phyloP scores from a whole-genome alignment of 352 stramenopile species.

The Phytophthora tentaculata region DNA sequence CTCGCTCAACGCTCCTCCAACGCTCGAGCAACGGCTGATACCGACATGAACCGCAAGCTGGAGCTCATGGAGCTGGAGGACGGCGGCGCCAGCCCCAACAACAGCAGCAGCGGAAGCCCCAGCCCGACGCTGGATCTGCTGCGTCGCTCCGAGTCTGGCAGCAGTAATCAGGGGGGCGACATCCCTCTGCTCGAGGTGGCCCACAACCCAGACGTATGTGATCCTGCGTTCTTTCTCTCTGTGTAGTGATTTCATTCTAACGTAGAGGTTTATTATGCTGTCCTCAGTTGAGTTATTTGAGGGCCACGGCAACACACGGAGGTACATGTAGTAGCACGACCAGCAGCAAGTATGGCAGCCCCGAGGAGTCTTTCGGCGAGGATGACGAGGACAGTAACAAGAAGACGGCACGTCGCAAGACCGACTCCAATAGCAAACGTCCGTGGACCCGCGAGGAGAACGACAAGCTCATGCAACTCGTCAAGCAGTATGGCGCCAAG shows the following conservation, averaged over 20 bases:
- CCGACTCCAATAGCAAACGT: conserved; percentile 87
- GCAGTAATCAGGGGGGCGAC: conserved; percentile 47
- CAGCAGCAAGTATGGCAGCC: conserved; percentile 46
- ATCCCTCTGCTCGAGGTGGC: conserved; percentile 43
- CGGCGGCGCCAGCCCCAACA: neutral
- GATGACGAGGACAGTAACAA: conserved; percentile 69
- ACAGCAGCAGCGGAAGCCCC: neutral
- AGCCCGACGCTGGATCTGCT: conserved; percentile 9
- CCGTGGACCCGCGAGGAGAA: conserved; percentile 91
- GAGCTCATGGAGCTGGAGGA: conserved; percentile 68
- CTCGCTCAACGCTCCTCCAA: conserved; percentile 9
- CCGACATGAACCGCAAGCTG: conserved; percentile 73
- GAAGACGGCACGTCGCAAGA: conserved; percentile 49
- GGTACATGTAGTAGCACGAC: conserved; percentile 37
- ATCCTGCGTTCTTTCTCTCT: neutral
- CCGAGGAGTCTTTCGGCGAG: conserved; percentile 70
- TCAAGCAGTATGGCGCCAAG: conserved; percentile 91
- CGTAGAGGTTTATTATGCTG: neutral
- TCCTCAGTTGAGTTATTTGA: conserved; percentile 43
- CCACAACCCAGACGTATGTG: conserved; percentile 41
- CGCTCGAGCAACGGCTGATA: conserved; percentile 17
- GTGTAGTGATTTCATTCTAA: neutral
- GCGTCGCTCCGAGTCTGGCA: conserved; percentile 5
- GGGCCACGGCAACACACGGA: conserved; percentile 26
- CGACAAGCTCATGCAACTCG: conserved; percentile 87